Evolutionary conservation across 1,139 yeast genomes (phyloP).

Genomic region (Debaryomyces coudertii): DNA sequence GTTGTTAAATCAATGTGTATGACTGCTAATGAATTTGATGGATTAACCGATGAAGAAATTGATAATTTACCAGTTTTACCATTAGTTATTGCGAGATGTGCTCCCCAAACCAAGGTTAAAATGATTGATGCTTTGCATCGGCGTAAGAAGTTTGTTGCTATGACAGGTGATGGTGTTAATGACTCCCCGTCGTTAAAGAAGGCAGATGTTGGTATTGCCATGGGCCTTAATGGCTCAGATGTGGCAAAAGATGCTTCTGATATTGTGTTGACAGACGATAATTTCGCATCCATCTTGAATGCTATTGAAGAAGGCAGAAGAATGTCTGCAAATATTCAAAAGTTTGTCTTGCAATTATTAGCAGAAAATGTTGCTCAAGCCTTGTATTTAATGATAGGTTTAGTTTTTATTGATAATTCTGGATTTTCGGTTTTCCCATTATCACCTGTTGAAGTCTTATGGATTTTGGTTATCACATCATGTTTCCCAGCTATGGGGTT

Average conservation of each 20-base stretch:
- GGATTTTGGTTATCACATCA: slow-evolving; percentile 79
- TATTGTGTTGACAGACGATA: slow-evolving; percentile 73
- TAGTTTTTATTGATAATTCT: slow-evolving; percentile 63
- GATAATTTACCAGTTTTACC: slow-evolving; percentile 74
- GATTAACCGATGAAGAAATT: slow-evolving; percentile 61
- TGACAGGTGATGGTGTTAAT: slow-evolving; percentile 90
- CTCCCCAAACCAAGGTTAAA: slow-evolving; percentile 83
- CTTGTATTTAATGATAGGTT: slow-evolving; percentile 67
- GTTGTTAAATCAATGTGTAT: slow-evolving; percentile 70
- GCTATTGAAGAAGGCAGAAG: slow-evolving; percentile 85
- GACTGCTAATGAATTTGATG: slow-evolving; percentile 77
- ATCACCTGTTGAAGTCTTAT: slow-evolving; percentile 77
- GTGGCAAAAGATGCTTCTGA: slow-evolving; percentile 84
- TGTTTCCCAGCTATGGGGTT: slow-evolving; percentile 90
- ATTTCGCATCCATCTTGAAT: slow-evolving; percentile 74
- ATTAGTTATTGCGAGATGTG: slow-evolving; percentile 80
- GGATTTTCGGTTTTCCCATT: slow-evolving; percentile 74
- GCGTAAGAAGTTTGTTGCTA: slow-evolving; percentile 69
- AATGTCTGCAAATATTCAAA: slow-evolving; percentile 80
- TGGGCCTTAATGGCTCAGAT: slow-evolving; percentile 82
- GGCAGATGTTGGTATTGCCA: slow-evolving; percentile 87
- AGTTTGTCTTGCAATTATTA: slow-evolving; percentile 76
- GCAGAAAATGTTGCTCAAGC: slow-evolving; percentile 85
- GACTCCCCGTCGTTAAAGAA: slow-evolving; percentile 81
- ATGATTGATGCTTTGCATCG: slow-evolving; percentile 84